Conservation (phyloP, 495 filamentous ascomycete species). For the Aspergillus homomorphus region DNA sequence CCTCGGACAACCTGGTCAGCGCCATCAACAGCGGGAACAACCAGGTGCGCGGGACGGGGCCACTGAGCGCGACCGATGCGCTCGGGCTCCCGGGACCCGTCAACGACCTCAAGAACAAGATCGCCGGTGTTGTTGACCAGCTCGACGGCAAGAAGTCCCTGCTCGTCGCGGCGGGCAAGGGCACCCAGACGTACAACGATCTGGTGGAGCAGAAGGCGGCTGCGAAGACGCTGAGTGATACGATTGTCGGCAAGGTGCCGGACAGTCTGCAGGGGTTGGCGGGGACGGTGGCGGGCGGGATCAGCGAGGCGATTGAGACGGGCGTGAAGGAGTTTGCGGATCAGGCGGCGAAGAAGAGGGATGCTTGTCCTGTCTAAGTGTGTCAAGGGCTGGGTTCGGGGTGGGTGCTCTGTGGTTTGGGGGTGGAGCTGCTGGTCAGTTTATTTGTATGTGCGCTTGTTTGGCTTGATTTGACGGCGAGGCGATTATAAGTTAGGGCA, state of each 20-base stretch:
- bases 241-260: constrained; percentile 10
- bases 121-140: background rate
- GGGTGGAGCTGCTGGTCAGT: too few relatives aligned
- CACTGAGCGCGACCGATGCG: constrained; percentile 5
- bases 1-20: constrained; percentile 3
- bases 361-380: too few relatives aligned
- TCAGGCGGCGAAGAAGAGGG: too few relatives aligned
- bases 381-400: too few relatives aligned
- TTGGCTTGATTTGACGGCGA: too few relatives aligned
- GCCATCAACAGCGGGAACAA: constrained; percentile 12
- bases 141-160: constrained; percentile 11
- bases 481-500: too few relatives aligned
- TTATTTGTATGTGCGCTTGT: too few relatives aligned
- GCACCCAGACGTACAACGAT: constrained; percentile 10
- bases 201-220: constrained; percentile 6
- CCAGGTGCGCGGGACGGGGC: background rate
- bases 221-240: constrained; percentile 8
- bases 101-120: constrained; percentile 10
- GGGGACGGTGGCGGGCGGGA: constrained; percentile 6
- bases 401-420: too few relatives aligned
- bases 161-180: constrained; percentile 9
- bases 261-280: constrained; percentile 8
- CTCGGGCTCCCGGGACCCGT: constrained; percentile 12
- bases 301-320: constrained; percentile 2
- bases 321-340: constrained; percentile 6